Percentiles rank a stretch among this genome's conserved stretches.
Evolutionary conservation across 2,329 filamentous ascomycete species (phyloP).

Genomic region (Dendrostoma leiphaemia): DNA sequence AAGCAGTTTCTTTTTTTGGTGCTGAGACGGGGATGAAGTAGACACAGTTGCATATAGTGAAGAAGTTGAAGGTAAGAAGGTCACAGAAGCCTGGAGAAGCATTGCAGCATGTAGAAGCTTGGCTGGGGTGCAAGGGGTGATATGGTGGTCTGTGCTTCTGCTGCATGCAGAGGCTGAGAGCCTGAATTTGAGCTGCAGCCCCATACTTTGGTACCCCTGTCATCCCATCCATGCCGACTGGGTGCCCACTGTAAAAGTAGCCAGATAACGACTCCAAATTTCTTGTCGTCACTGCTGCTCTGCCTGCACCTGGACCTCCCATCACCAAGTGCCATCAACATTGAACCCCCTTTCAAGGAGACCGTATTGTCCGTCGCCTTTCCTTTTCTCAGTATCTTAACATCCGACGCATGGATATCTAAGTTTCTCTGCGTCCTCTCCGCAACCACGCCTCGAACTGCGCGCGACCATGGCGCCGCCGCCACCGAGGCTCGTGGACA

Average conservation of each 20-base stretch:
- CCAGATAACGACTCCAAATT: conserved; percentile 19
- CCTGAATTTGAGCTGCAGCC: too few species aligned
- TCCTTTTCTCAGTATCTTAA: background rate
- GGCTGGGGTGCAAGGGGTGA: background rate
- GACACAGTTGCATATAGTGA: too few species aligned
- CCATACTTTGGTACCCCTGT: too few species aligned
- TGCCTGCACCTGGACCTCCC: conserved; percentile 1
- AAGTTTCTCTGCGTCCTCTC: background rate
- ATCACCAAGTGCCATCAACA: background rate
- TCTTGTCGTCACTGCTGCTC: conserved; percentile 8
- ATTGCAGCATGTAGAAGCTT: background rate
- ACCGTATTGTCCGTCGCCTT: too few species aligned
- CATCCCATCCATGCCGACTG: too few species aligned
- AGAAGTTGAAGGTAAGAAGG: too few species aligned
- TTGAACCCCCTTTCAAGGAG: too few species aligned
- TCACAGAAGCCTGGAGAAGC: background rate
- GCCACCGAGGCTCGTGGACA: conserved; percentile 68
- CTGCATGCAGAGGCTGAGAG: background rate
- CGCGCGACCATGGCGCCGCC: conserved; percentile 49
- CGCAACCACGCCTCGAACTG: conserved; percentile 2
- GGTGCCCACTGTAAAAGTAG: too few species aligned
- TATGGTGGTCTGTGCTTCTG: background rate
- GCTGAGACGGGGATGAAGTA: background rate
- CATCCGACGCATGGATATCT: conserved; percentile 6
- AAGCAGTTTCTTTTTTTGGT: too few species aligned